Evolutionary conservation across 2,329 filamentous ascomycete species (phyloP).

Genomic region (Penicillium sp.): DNA sequence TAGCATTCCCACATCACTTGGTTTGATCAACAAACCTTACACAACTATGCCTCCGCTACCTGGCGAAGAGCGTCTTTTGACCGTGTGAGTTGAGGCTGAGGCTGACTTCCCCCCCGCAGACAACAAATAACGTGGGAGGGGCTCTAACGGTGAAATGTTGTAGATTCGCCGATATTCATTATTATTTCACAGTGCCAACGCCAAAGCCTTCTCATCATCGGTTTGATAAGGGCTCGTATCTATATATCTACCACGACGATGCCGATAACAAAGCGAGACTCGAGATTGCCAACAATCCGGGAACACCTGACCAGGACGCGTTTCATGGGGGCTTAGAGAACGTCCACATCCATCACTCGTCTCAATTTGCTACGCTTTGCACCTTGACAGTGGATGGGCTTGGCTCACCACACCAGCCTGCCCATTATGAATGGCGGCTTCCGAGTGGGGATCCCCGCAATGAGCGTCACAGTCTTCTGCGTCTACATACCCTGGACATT

Average conservation of each 20-base stretch:
- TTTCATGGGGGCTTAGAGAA: constrained; percentile 62
- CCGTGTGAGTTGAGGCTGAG: constrained; percentile 48
- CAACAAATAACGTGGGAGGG: not conserved
- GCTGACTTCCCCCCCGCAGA: constrained; percentile 26
- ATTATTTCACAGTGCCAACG: constrained; percentile 63
- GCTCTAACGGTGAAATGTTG: constrained; percentile 6
- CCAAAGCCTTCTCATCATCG: constrained; percentile 63
- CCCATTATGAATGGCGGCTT: constrained; percentile 60
- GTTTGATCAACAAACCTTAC: not conserved
- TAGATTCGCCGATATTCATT: constrained; percentile 68
- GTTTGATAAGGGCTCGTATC: constrained; percentile 67
- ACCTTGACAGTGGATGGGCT: constrained; percentile 59
- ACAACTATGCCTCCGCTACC: constrained; percentile 50
- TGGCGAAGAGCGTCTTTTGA: constrained; percentile 52
- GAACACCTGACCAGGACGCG: constrained; percentile 66
- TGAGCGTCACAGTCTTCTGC: constrained; percentile 56
- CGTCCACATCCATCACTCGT: constrained; percentile 59
- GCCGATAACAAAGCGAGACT: constrained; percentile 58
- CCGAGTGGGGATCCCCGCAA: constrained; percentile 57
- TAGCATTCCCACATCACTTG: not conserved
- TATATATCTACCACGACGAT: constrained; percentile 66
- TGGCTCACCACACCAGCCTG: constrained; percentile 32
- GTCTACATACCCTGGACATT: constrained; percentile 64
- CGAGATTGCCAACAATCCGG: constrained; percentile 67
- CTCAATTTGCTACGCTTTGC: constrained; percentile 63